phyloP scores from a whole-genome alignment of 2,329 filamentous ascomycete species.

The Apiospora rasikravindrae region DNA sequence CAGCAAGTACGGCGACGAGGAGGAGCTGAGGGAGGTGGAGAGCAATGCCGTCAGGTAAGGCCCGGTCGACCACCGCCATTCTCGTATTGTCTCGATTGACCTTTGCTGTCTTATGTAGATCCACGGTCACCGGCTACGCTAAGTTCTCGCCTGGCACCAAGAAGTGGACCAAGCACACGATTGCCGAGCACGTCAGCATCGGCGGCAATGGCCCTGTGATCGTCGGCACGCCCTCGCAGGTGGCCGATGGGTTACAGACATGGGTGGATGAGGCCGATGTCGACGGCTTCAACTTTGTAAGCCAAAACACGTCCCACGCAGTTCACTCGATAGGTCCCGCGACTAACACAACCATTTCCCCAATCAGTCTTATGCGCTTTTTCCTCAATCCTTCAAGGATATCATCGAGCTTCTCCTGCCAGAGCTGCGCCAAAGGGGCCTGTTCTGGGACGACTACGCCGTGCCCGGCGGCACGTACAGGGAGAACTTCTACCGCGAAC shows the following conservation, averaged over 20 bases:
- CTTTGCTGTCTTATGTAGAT: slow-evolving; percentile 37
- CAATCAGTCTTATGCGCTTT: slow-evolving; percentile 66
- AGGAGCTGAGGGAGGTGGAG: slow-evolving; percentile 46
- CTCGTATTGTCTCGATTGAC: neutral
- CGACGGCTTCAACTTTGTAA: slow-evolving; percentile 76
- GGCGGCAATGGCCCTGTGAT: slow-evolving; percentile 70
- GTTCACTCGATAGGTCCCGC: neutral
- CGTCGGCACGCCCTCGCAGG: slow-evolving; percentile 67
- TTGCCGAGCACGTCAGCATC: slow-evolving; percentile 70
- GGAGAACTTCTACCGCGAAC: slow-evolving; percentile 62
- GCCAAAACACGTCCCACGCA: too few species aligned
- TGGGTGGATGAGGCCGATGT: slow-evolving; percentile 74
- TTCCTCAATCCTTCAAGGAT: slow-evolving; percentile 71
- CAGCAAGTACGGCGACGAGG: slow-evolving; percentile 44
- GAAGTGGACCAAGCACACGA: slow-evolving; percentile 75
- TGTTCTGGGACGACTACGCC: slow-evolving; percentile 61
- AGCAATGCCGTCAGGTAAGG: slow-evolving; percentile 47
- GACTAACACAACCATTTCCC: neutral
- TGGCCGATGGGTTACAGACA: slow-evolving; percentile 69
- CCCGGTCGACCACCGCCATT: neutral
- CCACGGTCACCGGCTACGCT: slow-evolving; percentile 60
- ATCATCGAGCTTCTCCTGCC: slow-evolving; percentile 69
- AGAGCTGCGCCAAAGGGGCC: slow-evolving; percentile 62
- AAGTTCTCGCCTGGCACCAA: slow-evolving; percentile 61
- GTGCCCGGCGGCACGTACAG: slow-evolving; percentile 64